phyloP scores from a whole-genome alignment of 257 asterid species.

The Leonotis leonurus region DNA sequence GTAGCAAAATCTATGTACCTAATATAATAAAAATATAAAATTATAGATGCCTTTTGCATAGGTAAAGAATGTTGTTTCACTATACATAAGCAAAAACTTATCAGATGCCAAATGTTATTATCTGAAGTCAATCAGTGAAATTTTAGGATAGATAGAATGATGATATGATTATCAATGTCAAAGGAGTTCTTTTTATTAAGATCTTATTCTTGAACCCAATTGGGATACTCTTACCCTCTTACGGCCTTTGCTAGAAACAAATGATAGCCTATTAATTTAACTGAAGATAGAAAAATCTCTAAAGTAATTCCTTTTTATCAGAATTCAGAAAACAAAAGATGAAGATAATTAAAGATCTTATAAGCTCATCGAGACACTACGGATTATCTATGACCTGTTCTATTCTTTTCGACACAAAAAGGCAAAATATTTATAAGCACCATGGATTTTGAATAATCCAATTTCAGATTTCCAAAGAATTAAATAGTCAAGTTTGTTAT shows the following conservation, averaged over 20 bases:
- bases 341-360: constrained; percentile 3
- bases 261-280: background rate
- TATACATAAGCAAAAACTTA: background rate
- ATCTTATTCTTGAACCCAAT: background rate
- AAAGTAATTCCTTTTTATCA: too few relatives aligned
- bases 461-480: background rate
- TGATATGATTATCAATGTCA: background rate
- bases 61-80: background rate
- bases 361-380: background rate
- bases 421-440: background rate
- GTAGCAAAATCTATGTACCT: background rate
- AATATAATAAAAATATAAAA: background rate
- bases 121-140: background rate
- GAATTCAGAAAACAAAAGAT: background rate
- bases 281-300: background rate
- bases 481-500: background rate
- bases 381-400: background rate
- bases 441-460: background rate
- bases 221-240: background rate
- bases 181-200: background rate
- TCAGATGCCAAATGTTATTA: background rate
- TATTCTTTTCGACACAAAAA: background rate
- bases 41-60: background rate
- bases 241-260: background rate
- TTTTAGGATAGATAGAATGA: background rate